Percentiles rank a stretch among this genome's conserved stretches.
These are phyloP conservation scores for Pseudogymnoascus sp. DNA, from an alignment of 2,329 filamentous ascomycete species.

Conservation along the genomic window DNA sequence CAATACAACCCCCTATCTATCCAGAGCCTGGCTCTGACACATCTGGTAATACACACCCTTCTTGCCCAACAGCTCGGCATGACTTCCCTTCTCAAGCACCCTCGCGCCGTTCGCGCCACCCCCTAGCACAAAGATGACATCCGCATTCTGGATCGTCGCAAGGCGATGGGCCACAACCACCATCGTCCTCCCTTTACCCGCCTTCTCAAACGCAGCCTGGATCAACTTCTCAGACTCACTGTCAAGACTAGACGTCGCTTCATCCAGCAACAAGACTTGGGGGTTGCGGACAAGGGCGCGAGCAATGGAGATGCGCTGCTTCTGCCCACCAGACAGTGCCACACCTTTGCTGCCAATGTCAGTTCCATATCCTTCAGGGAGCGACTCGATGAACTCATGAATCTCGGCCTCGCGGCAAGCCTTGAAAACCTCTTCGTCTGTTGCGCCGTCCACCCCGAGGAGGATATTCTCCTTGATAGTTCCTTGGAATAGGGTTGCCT, in stretches of 20 bases:
- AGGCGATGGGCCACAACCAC: slow-evolving; percentile 71
- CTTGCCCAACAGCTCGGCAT: slow-evolving; percentile 38
- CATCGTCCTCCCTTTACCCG: slow-evolving; percentile 53
- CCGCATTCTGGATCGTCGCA: slow-evolving; percentile 68
- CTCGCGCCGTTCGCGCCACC: slow-evolving; percentile 13
- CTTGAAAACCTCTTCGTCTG: slow-evolving; percentile 35
- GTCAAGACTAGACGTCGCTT: slow-evolving; percentile 50
- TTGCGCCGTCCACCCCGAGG: slow-evolving; percentile 45
- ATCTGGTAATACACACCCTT: slow-evolving; percentile 34
- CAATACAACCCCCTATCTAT: slow-evolving; percentile 5
- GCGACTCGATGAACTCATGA: slow-evolving; percentile 42
- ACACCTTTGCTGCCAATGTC: slow-evolving; percentile 39
- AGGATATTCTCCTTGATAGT: slow-evolving; percentile 63
- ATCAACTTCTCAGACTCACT: slow-evolving; percentile 49
- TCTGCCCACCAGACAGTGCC: slow-evolving; percentile 45
- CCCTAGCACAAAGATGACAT: slow-evolving; percentile 73
- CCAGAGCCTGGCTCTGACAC: slow-evolving; percentile 18
- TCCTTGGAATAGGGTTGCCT: slow-evolving; percentile 62
- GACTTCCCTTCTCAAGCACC: slow-evolving; percentile 45
- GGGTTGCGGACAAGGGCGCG: slow-evolving; percentile 46
- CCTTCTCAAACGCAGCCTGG: slow-evolving; percentile 59
- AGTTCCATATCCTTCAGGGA: slow-evolving; percentile 43
- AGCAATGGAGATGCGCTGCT: slow-evolving; percentile 48
- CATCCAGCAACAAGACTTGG: slow-evolving; percentile 46
- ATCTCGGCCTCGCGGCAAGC: slow-evolving; percentile 45